Conservation (phyloP, 176 grass and related monocot species). For the Oryza glaberrima region DNA sequence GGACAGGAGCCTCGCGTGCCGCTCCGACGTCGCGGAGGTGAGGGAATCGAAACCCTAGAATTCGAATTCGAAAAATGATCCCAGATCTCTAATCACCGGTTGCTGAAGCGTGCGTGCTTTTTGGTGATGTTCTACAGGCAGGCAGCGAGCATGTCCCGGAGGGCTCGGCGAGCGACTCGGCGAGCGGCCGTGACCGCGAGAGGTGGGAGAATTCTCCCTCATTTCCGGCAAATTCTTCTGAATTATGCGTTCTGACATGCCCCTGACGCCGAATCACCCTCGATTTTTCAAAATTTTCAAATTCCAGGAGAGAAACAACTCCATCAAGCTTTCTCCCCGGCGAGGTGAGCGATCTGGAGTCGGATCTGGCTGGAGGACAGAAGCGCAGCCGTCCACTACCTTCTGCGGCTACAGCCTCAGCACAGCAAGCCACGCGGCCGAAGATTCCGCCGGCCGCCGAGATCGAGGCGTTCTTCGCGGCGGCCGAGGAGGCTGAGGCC, state of each 20-base stretch:
- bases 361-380: constrained; percentile 38
- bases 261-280: not conserved
- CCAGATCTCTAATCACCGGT: constrained; percentile 34
- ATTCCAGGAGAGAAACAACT: constrained; percentile 70
- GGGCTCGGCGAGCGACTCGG: constrained; percentile 47
- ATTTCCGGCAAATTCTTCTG: not conserved
- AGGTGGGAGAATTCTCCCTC: constrained; percentile 49
- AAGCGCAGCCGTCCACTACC: constrained; percentile 17
- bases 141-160: constrained; percentile 41
- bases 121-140: constrained; percentile 41
- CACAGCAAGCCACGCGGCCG: not conserved
- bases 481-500: constrained; percentile 62
- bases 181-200: constrained; percentile 45
- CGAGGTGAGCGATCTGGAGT: constrained; percentile 66
- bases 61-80: constrained; percentile 39
- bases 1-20: constrained; percentile 27
- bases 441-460: constrained; percentile 52
- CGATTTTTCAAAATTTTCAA: not conserved
- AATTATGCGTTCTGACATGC: constrained; percentile 45
- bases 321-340: constrained; percentile 49
- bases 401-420: not conserved
- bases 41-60: constrained; percentile 49
- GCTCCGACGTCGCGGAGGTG: constrained; percentile 58
- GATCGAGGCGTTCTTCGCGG: constrained; percentile 75
- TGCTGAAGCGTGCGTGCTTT: constrained; percentile 26